A percentile compares a stretch with the other conserved stretches of the same genome.
Evolutionary conservation across 805 yeast species (phyloP).

Genomic region (Ogataea sp.): DNA sequence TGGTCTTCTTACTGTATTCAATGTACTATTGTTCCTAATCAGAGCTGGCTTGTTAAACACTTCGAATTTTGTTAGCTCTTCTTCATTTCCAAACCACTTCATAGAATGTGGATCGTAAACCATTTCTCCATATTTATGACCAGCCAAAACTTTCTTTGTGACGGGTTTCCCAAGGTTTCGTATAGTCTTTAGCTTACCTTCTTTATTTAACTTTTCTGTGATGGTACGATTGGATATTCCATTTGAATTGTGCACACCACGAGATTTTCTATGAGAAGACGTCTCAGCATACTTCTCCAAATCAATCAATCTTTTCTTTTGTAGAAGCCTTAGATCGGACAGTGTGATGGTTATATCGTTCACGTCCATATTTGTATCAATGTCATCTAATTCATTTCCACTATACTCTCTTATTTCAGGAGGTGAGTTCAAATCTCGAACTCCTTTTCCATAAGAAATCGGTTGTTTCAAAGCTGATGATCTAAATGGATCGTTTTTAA

Average conservation of each 20-base stretch:
- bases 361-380: constrained; percentile 6
- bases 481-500: neutral
- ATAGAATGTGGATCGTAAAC: constrained; percentile 41
- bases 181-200: constrained; percentile 23
- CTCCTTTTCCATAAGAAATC: no score
- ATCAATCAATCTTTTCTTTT: constrained; percentile 16
- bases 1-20: neutral
- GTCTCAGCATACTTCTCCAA: constrained; percentile 19
- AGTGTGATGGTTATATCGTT: constrained; percentile 22
- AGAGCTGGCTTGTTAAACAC: constrained; percentile 29
- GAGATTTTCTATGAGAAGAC: constrained; percentile 2
- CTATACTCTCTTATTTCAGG: constrained; percentile 1
- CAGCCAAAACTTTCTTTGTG: constrained; percentile 19
- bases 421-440: no score
- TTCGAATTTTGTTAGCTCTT: constrained; percentile 46
- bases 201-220: constrained; percentile 18
- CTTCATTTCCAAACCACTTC: constrained; percentile 63
- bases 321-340: constrained; percentile 17
- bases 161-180: constrained; percentile 19
- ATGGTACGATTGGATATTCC: constrained; percentile 6
- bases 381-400: constrained; percentile 16
- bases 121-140: constrained; percentile 34
- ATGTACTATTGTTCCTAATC: constrained; percentile 12
- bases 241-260: neutral
- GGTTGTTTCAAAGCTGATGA: neutral